Evolutionary conservation across 495 filamentous ascomycete species (phyloP), one percentile per base, ranked within the genome.

Genomic region (Platismatia glauca): DNA sequence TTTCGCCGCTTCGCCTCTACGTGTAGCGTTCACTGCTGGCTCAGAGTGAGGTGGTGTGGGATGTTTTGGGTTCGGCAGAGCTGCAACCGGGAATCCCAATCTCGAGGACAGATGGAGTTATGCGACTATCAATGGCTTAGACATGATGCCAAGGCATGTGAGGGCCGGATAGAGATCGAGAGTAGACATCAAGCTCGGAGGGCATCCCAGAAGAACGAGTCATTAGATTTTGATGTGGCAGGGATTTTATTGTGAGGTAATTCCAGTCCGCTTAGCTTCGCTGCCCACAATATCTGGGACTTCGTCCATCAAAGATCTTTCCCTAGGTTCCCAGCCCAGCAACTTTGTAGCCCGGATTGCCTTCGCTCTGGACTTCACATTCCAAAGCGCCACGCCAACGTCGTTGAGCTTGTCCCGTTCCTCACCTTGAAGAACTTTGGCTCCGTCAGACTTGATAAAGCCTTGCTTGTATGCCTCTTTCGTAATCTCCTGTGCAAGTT

Each of bases 341-440:
- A 53, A 24, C 2, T 27, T 53, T 31, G 22, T 18, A 53, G 48
- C 48, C 48, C 48, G 22, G 11, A 53, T 27, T 24, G 48, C n/a
- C 48, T 53, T 53, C 18, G 48, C 48, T 53, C n/a, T 53, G 22
- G 48, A 53, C 48, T 53, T 53, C 11, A 53, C 48, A 27, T 53
- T 53, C 48, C 48, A 53, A 27, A 53, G 22, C 48, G 48, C 48
- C 22, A 31, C 22, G 48, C 48, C 48, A 24, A 53, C 1, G 24
- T 20, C 48, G n/a, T 53, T 53, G 22, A 53, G 29, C 48, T 53
- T 31, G n/a, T 31, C 48, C 13, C 15, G n/a, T 27, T 53, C 29
- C 48, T 53, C 48, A 53, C 12, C 15, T 39, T 39, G 13, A 39
- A 39, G 13, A 3, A 15, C 18, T 18, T 18, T 18, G 38, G 38